Evolutionary conservation across 2,329 filamentous ascomycete species (phyloP), one percentile per base, ranked within the genome.

Genomic region (Sclerotinia trifoliorum): DNA sequence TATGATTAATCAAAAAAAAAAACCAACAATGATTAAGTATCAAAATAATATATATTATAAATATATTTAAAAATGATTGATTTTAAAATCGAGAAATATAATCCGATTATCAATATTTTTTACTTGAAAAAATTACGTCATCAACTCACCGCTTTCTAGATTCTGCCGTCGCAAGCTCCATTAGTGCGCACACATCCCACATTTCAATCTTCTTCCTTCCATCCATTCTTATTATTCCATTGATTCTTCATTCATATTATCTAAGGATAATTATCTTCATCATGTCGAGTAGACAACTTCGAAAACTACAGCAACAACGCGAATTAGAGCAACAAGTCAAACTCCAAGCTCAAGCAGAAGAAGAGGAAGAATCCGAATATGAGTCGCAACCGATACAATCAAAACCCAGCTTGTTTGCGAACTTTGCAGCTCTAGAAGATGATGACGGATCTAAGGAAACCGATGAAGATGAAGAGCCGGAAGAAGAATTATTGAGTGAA

Each of bases 351-450:
- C 67, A 74, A 70, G 26, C 4, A 17, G 71, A 75, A 56, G 74
- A 74, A 63, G 74, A 74, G 52, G 75, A 76, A n/a, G 71, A 72
- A 58, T 75, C 73, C 13, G 74, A 75, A 26, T 75, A 77, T 42
- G 74, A 73, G 61, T 72, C 71, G 24, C 57, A 48, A 55, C 69
- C 68, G 46, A 70, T 77, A 44, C 80, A 78, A 67, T 75, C 80
- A 42, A 83, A 83, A 72, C 76, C 81, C 19, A 85, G 85, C 73
- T 79, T 84, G 8, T 87, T 87, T 75, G 83, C 85, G 66, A 81
- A 85, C 69, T 74, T 87, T 32, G 82, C 84, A 60, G 78, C 76
- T 39, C 78, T 77, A n/a, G 78, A 80, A 19, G 79, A 81, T 42
- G 79, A 32, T 24, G 73, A 77, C 32, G 68, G 70, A 62, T 71